phyloP scores from a whole-genome alignment of 208 protist genomes.

The Leptomonas pyrrhocoris region DNA sequence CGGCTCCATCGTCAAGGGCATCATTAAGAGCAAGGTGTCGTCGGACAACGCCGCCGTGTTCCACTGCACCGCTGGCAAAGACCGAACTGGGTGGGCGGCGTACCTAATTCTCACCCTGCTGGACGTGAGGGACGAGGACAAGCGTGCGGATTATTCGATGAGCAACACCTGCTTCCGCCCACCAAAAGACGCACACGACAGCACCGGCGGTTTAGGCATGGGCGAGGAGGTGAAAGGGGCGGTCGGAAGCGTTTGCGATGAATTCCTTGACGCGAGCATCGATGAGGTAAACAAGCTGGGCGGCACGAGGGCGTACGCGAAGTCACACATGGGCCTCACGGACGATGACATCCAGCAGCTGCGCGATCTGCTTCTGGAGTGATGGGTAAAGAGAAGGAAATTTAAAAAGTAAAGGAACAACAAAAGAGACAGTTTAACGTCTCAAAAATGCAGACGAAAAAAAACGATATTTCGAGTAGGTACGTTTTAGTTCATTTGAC shows the following conservation, averaged over 20 bases:
- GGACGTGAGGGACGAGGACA: constrained; percentile 31
- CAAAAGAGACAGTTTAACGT: not conserved
- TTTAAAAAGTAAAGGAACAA: constrained; percentile 4
- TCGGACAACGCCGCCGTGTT: constrained; percentile 34
- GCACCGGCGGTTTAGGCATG: constrained; percentile 12
- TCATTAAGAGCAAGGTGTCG: constrained; percentile 23
- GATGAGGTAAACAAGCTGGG: constrained; percentile 17
- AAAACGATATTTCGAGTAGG: too few species aligned
- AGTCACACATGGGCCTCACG: constrained; percentile 19
- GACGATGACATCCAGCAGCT: constrained; percentile 15
- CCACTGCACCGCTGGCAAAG: constrained; percentile 62
- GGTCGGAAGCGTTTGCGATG: constrained; percentile 5
- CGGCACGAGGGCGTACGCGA: constrained; percentile 9
- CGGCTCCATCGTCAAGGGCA: constrained; percentile 32
- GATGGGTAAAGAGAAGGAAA: not conserved
- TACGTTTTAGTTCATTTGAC: too few species aligned
- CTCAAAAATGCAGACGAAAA: too few species aligned
- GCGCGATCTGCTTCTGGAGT: constrained; percentile 11
- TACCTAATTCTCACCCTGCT: constrained; percentile 38
- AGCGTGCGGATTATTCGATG: constrained; percentile 39
- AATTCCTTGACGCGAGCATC: constrained; percentile 10
- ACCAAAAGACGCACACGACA: constrained; percentile 21
- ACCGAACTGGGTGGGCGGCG: constrained; percentile 40
- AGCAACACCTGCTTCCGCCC: constrained; percentile 38
- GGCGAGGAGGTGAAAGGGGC: constrained; percentile 8